phyloP scores from a whole-genome alignment of 2,329 filamentous ascomycete genomes.

The Dothistroma septosporum region DNA sequence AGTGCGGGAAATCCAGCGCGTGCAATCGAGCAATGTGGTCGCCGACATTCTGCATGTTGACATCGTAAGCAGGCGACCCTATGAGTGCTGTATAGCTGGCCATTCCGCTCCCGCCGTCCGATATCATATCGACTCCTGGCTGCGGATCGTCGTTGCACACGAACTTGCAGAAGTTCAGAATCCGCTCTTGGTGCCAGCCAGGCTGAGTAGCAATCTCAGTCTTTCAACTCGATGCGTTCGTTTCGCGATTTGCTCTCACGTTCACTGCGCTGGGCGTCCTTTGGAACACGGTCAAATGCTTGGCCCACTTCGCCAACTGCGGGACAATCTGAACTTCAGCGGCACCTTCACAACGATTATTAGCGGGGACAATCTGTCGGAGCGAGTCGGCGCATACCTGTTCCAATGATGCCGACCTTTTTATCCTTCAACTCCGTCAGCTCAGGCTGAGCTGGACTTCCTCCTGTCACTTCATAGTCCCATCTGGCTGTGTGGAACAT shows the following conservation, averaged over 20 bases:
- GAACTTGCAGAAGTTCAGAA: slow-evolving; percentile 42
- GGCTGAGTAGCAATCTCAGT: slow-evolving; percentile 32
- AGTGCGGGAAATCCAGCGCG: slow-evolving; percentile 41
- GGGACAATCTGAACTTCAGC: slow-evolving; percentile 43
- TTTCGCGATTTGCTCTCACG: slow-evolving; percentile 36
- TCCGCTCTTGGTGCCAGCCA: slow-evolving; percentile 51
- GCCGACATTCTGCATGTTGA: slow-evolving; percentile 37
- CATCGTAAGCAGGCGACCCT: slow-evolving; percentile 34
- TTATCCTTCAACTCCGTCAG: slow-evolving; percentile 40
- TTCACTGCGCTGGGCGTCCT: slow-evolving; percentile 41
- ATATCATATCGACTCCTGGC: slow-evolving; percentile 43
- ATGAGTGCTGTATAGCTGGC: slow-evolving; percentile 33
- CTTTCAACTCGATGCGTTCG: slow-evolving; percentile 43
- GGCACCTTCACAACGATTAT: slow-evolving; percentile 21
- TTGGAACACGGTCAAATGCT: slow-evolving; percentile 43
- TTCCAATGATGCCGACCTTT: slow-evolving; percentile 43
- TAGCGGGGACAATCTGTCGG: background rate
- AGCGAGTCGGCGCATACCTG: slow-evolving; percentile 28
- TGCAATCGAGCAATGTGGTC: slow-evolving; percentile 39
- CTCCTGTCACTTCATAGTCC: slow-evolving; percentile 43
- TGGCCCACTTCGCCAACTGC: slow-evolving; percentile 37
- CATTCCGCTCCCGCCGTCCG: slow-evolving; percentile 18
- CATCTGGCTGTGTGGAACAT: slow-evolving; percentile 45
- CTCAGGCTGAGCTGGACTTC: slow-evolving; percentile 29
- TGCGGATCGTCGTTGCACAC: slow-evolving; percentile 35